Evolutionary conservation across 768 basidiomycete species (phyloP), one percentile per base, ranked within the genome.

Genomic region (Infundibulicybe gibba): DNA sequence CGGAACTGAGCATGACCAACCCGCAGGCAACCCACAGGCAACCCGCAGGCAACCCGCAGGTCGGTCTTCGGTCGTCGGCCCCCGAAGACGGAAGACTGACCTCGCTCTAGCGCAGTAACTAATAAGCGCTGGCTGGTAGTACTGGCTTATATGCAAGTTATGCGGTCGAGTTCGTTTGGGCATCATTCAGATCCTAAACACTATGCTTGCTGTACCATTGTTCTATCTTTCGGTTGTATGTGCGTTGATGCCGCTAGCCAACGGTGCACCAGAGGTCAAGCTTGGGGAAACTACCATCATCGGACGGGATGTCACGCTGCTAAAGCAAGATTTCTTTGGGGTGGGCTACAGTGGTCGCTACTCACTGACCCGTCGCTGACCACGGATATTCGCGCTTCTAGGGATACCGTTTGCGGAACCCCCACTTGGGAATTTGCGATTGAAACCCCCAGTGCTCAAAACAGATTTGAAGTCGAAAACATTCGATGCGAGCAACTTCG

Each of bases 341-440:
- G 51, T 52, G 34, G 17, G 8, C 16, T 30, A 15, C 10, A 12
- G 38, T 15, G 16, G 9, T 19, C 25, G 41, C n/a, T 17, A n/a
- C 17, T 42, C 21, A 9, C 17, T n/a, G 8, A 14, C n/a, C 17
- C 10, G n/a, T 9, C 25, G 5, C 25, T 37, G 14, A 13, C 32
- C 19, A 32, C 20, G 32, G 15, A 16, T 15, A 19, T 37, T 37
- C 16, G 3, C 21, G n/a, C 35, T 15, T 41, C 11, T 32, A 62
- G 61, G 57, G 6, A 61, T 62, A 17, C 61, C 61, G 13, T 62
- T 51, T 32, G 59, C 69, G 5, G 54, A 67, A 48, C 60, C 63
- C 21, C 67, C 66, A 20, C 38, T 63, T 1, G 61, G 61, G 3
- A 25, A 48, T 6, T 49, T 67, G 20, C 63, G 68, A 8, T 53